Conservation (phyloP, 139 green algal genomes). For the Tetraselmis chui region DNA sequence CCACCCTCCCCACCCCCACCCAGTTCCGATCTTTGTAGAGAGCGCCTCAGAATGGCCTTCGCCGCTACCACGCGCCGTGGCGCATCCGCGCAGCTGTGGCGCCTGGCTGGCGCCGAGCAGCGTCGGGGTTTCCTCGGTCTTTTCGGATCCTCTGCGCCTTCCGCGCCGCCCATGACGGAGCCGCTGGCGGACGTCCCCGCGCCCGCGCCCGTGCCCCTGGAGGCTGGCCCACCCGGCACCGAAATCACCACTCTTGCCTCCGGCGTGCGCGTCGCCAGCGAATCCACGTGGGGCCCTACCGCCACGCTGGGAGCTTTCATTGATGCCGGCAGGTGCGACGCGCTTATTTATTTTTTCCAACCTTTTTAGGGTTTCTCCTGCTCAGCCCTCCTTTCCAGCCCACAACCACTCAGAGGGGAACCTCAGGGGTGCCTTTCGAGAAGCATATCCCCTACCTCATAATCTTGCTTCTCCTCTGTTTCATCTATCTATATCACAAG, state of each 20-base stretch:
- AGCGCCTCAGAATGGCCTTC: background rate
- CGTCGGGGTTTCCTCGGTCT: background rate
- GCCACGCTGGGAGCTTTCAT: conserved; percentile 86
- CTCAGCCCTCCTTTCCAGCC: no score
- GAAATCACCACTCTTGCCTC: conserved; percentile 77
- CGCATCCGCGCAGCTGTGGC: background rate
- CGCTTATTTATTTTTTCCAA: no score
- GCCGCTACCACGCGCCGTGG: background rate
- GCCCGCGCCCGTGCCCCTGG: conserved; percentile 9
- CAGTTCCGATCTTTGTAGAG: no score
- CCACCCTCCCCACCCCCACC: no score
- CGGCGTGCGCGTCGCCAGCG: conserved; percentile 76
- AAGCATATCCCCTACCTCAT: no score
- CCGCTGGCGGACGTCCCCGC: conserved; percentile 53
- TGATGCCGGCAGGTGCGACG: conserved; percentile 51
- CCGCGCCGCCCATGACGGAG: conserved; percentile 59
- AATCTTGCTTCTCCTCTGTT: no score
- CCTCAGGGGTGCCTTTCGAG: no score
- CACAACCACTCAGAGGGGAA: no score
- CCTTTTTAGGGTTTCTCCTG: no score
- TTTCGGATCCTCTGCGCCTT: conserved; percentile 4
- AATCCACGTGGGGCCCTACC: conserved; percentile 79
- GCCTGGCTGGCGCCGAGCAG: background rate
- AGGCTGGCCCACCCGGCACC: conserved; percentile 48
- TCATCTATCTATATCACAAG: no score